These are phyloP conservation scores for Lophium mytilinum DNA, from an alignment of 495 filamentous ascomycete genomes.

Conservation along the genomic window DNA sequence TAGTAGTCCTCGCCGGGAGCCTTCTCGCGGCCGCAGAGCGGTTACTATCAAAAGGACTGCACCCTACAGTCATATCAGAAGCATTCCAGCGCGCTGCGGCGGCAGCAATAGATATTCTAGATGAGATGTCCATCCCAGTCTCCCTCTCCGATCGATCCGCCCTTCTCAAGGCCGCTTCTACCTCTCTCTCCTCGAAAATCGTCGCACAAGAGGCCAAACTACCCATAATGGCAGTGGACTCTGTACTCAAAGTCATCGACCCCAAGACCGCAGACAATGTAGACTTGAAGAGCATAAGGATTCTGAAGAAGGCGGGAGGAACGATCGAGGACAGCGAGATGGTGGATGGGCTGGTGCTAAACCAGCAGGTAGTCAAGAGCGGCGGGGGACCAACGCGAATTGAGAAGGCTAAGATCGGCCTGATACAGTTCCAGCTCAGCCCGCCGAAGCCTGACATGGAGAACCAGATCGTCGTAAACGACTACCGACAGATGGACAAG, in stretches of 20 bases:
- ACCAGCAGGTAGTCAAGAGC: slow-evolving; percentile 87
- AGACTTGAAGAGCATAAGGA: slow-evolving; percentile 89
- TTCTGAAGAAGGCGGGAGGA: slow-evolving; percentile 95
- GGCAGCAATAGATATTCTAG: slow-evolving; percentile 78
- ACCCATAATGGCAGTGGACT: slow-evolving; percentile 93
- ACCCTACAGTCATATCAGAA: slow-evolving; percentile 95
- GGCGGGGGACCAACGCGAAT: slow-evolving; percentile 85
- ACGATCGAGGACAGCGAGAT: slow-evolving; percentile 98
- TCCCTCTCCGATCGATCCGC: slow-evolving; percentile 78
- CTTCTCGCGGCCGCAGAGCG: slow-evolving; percentile 88
- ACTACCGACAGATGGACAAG: slow-evolving; percentile 99
- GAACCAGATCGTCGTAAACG: slow-evolving; percentile 97
- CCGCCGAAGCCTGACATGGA: slow-evolving; percentile 99
- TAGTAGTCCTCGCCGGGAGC: slow-evolving; percentile 94
- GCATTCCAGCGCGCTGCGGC: slow-evolving; percentile 91
- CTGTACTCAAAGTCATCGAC: slow-evolving; percentile 90
- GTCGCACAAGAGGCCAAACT: slow-evolving; percentile 93
- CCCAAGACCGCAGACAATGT: slow-evolving; percentile 92
- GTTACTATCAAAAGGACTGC: slow-evolving; percentile 81
- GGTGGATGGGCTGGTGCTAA: slow-evolving; percentile 87
- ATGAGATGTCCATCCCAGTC: slow-evolving; percentile 93
- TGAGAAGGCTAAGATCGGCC: slow-evolving; percentile 93
- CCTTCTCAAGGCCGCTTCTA: slow-evolving; percentile 92
- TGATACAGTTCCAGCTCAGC: slow-evolving; percentile 97
- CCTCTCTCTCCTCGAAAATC: slow-evolving; percentile 96